phyloP scores from a whole-genome alignment of 768 basidiomycete genomes.

The Boletus pseudopeckii region DNA sequence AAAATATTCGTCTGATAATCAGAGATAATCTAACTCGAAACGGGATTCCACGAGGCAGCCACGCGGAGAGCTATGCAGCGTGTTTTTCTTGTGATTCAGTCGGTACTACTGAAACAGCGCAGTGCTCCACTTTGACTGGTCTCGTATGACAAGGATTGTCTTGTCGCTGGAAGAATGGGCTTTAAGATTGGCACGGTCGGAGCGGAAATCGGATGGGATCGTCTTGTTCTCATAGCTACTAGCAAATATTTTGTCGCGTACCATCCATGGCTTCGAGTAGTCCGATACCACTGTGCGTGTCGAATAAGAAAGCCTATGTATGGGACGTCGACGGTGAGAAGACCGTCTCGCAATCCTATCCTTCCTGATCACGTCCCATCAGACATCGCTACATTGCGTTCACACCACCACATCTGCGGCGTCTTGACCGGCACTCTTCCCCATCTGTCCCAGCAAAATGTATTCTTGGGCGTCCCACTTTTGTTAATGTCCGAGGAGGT shows the following conservation, averaged over 20 bases:
- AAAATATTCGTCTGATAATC: neutral
- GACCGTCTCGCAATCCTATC: neutral
- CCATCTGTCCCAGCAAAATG: slow-evolving; percentile 93
- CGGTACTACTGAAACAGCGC: neutral
- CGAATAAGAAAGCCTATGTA: slow-evolving; percentile 79
- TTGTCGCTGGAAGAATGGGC: neutral
- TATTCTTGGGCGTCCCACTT: slow-evolving; percentile 91
- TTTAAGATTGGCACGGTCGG: neutral
- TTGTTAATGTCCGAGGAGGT: slow-evolving; percentile 90
- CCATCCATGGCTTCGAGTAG: slow-evolving; percentile 8
- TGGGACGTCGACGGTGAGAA: slow-evolving; percentile 80
- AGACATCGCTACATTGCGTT: slow-evolving; percentile 82
- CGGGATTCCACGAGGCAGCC: neutral
- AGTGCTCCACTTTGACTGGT: no score
- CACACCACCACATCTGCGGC: slow-evolving; percentile 80
- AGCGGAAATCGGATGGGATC: slow-evolving; percentile 16
- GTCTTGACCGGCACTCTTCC: slow-evolving; percentile 88
- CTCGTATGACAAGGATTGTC: neutral
- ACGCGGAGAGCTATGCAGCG: no score
- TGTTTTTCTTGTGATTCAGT: neutral
- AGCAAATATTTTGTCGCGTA: neutral
- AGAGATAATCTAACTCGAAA: slow-evolving; percentile 7
- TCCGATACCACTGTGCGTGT: slow-evolving; percentile 61
- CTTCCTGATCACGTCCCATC: slow-evolving; percentile 10
- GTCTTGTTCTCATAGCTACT: neutral